Evolutionary conservation across 108 stramenopile genomes (phyloP).

Genomic region (Cyclotella kingstonii): DNA sequence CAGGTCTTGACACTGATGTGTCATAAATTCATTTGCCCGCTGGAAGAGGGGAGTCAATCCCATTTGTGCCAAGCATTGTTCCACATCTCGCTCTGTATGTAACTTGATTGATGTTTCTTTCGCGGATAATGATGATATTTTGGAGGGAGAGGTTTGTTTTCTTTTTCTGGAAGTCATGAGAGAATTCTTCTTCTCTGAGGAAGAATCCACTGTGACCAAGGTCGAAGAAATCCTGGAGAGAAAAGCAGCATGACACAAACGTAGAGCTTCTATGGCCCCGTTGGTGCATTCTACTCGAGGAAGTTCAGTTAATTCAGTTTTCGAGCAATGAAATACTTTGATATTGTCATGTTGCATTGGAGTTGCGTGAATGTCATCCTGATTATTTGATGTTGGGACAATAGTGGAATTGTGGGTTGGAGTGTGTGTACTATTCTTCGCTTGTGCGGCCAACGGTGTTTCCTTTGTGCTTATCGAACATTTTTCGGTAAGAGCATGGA

Average conservation of each 20-base stretch:
- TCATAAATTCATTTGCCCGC: no score
- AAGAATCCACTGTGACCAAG: slow-evolving; percentile 5
- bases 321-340: no score
- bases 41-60: no score
- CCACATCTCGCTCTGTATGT: no score
- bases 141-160: no score
- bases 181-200: not conserved
- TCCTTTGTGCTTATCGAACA: not conserved
- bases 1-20: no score
- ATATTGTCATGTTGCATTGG: not conserved
- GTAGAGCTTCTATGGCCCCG: slow-evolving; percentile 28
- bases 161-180: slow-evolving; percentile 5
- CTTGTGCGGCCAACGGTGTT: not conserved
- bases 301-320: not conserved
- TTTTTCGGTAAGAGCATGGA: not conserved
- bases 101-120: no score
- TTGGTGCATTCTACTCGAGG: slow-evolving; percentile 22
- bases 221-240: not conserved
- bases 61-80: no score
- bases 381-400: not conserved
- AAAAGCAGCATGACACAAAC: slow-evolving; percentile 19
- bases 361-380: not conserved
- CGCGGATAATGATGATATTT: no score
- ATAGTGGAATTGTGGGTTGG: not conserved
- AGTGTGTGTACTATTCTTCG: not conserved